phyloP scores from a whole-genome alignment of 768 basidiomycete species.

The Mycena rebaudengoi region DNA sequence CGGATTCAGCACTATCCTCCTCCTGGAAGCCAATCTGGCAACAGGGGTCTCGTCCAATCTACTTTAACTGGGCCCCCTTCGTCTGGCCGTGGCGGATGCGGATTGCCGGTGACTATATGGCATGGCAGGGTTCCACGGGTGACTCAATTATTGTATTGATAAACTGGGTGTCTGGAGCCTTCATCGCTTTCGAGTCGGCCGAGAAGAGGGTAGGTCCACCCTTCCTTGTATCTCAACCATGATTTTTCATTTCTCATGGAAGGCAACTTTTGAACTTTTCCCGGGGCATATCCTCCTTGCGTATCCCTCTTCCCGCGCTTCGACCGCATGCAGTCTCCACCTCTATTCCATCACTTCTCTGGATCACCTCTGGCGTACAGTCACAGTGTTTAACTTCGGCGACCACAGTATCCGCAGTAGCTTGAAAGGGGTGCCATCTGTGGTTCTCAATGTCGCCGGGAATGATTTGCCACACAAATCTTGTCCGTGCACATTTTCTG shows the following conservation, averaged over 20 bases:
- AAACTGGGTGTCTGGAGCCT: conserved; percentile 2
- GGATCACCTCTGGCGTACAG: conserved; percentile 8
- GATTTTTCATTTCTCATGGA: not conserved
- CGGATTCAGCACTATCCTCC: conserved; percentile 4
- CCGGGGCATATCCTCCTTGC: conserved; percentile 12
- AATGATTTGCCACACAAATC: conserved; percentile 5
- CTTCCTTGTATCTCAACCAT: conserved; percentile 5
- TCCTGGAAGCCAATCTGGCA: conserved; percentile 5
- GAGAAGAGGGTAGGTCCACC: conserved; percentile 2
- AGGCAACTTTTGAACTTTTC: conserved; percentile 11
- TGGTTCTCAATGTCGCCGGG: conserved; percentile 4
- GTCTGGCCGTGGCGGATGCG: conserved; percentile 7
- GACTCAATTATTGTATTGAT: conserved; percentile 4
- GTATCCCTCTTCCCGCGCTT: conserved; percentile 6
- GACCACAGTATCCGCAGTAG: conserved; percentile 6
- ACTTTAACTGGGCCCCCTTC: conserved; percentile 1
- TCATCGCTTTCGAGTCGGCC: conserved; percentile 5
- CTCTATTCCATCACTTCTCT: conserved; percentile 2
- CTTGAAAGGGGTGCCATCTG: conserved; percentile 4
- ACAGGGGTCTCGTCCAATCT: conserved; percentile 3
- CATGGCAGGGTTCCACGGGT: conserved; percentile 1
- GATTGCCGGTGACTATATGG: conserved; percentile 7
- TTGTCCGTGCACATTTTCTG: conserved; percentile 4
- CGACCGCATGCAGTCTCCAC: conserved; percentile 3
- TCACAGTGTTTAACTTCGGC: not conserved